Conservation (phyloP, 345 rosid genomes). For the Sonneratia alba region DNA sequence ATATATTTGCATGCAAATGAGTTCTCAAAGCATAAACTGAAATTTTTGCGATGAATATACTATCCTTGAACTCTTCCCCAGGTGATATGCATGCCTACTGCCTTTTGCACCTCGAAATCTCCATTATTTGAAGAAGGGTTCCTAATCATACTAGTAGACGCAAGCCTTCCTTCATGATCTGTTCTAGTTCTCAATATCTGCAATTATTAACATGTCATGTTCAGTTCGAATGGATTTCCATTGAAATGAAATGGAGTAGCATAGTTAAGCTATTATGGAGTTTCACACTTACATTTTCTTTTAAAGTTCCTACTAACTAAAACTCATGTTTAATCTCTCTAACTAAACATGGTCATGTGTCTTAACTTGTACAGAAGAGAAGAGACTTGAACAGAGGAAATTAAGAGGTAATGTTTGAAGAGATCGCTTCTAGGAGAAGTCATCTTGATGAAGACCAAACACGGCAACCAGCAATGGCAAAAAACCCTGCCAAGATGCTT, state of each 20-base stretch:
- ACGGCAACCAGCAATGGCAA: not conserved
- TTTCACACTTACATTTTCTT: not conserved
- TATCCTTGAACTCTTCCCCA: too few relatives aligned
- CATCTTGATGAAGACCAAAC: not conserved
- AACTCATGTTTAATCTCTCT: not conserved
- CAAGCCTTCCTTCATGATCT: too few relatives aligned
- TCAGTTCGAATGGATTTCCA: not conserved
- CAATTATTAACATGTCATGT: not conserved
- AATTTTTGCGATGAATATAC: too few relatives aligned
- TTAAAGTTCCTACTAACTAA: not conserved
- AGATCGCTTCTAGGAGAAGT: not conserved
- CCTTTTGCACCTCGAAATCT: too few relatives aligned
- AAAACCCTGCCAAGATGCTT: not conserved
- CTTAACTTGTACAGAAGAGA: conserved; percentile 30
- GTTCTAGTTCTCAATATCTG: too few relatives aligned
- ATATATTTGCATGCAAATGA: not conserved
- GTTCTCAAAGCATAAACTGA: too few relatives aligned
- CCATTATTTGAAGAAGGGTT: too few relatives aligned
- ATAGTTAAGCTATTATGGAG: not conserved
- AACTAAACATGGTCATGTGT: conserved; percentile 3
- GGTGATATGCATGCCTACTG: too few relatives aligned
- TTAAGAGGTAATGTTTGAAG: conserved; percentile 16
- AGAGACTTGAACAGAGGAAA: conserved; percentile 18
- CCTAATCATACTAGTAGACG: too few relatives aligned
- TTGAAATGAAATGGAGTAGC: not conserved